A percentile compares a stretch with the other conserved stretches of the same genome.
These are phyloP conservation scores for Paragyromitra xinjiangensis DNA, from an alignment of 495 filamentous ascomycete genomes.

Conservation along the genomic window DNA sequence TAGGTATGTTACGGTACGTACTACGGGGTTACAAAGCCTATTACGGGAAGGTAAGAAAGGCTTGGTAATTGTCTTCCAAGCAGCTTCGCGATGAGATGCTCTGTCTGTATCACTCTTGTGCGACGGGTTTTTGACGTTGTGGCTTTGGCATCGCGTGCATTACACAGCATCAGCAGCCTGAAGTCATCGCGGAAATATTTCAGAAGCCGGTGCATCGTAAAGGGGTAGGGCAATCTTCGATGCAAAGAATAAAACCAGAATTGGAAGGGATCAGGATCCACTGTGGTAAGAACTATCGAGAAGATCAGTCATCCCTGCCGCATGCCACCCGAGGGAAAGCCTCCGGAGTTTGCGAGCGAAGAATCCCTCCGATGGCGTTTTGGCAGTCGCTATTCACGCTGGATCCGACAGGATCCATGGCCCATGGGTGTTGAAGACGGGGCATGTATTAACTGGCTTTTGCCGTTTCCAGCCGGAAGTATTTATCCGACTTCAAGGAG, in stretches of 20 bases:
- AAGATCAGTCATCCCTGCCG: slow-evolving; percentile 8
- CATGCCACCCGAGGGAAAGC: slow-evolving; percentile 12
- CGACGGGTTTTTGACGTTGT: background rate
- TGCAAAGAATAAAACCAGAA: background rate
- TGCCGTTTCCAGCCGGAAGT: slow-evolving; percentile 41
- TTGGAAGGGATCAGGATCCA: no score
- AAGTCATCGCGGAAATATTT: slow-evolving; percentile 5
- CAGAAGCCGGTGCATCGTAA: slow-evolving; percentile 6
- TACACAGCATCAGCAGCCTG: slow-evolving; percentile 3
- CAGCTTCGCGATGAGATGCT: background rate
- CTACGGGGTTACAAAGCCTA: background rate
- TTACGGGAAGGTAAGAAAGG: background rate
- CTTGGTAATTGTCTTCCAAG: background rate
- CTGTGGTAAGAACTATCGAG: background rate
- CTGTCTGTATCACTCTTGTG: background rate
- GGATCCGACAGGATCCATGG: background rate
- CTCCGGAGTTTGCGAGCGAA: slow-evolving; percentile 4
- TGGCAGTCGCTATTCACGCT: slow-evolving; percentile 3
- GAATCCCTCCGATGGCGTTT: slow-evolving; percentile 5
- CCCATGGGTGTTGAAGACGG: slow-evolving; percentile 5
- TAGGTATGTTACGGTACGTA: background rate
- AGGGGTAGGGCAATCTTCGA: slow-evolving; percentile 15
- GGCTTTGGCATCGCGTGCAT: background rate
- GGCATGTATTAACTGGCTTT: background rate
- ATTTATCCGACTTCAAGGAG: slow-evolving; percentile 34